Evolutionary conservation across 176 grass and related monocot genomes (phyloP).

Genomic region (Juncus effusus): DNA sequence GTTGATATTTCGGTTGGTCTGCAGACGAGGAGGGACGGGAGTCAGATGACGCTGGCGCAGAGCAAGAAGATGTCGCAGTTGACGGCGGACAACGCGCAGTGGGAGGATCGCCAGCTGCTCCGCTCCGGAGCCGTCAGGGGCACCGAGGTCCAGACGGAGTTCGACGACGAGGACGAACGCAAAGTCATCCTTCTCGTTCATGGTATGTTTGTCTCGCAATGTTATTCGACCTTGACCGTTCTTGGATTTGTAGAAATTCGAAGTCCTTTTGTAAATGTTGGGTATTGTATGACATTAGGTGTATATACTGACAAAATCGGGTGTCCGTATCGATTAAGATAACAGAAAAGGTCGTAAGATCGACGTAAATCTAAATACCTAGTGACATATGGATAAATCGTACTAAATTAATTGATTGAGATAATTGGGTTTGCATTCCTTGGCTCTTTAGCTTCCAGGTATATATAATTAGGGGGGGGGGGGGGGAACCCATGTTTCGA

Average conservation of each 20-base stretch:
- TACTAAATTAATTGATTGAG: background rate
- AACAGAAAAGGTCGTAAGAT: no score
- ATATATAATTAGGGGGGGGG: no score
- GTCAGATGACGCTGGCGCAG: conserved; percentile 84
- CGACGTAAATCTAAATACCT: no score
- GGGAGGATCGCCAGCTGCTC: conserved; percentile 94
- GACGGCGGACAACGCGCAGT: conserved; percentile 96
- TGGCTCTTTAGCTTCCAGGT: no score
- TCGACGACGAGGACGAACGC: conserved; percentile 96
- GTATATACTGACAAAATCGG: no score
- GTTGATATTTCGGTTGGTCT: conserved; percentile 2
- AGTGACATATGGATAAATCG: no score
- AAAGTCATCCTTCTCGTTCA: conserved; percentile 99
- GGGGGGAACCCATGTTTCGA: no score
- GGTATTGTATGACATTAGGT: no score
- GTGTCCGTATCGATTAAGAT: no score
- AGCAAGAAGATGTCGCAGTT: conserved; percentile 98
- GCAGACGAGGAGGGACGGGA: conserved; percentile 86
- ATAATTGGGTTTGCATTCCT: background rate
- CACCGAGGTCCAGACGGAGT: conserved; percentile 94
- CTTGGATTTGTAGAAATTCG: no score
- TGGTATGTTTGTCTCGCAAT: conserved; percentile 40
- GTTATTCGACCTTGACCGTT: background rate
- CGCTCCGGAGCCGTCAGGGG: conserved; percentile 97
- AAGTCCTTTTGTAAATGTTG: no score